Evolutionary conservation across 1,284 basidiomycete genomes (phyloP), one percentile per base, ranked within the genome.

Genomic region (Fistulinella cinereoalba): DNA sequence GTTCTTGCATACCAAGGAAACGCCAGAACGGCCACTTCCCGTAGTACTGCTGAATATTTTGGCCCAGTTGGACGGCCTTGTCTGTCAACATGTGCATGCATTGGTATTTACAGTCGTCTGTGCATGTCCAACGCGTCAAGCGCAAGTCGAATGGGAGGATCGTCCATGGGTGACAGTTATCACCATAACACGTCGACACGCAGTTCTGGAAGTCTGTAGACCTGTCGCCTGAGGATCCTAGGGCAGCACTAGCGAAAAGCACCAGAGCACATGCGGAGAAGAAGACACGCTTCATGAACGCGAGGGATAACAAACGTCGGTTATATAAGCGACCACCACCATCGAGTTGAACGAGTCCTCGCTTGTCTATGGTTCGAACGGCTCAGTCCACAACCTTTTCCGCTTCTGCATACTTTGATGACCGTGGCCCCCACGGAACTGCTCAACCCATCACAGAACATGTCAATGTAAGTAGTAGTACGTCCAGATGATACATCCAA

Each of bases 11-110:
- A 22, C 92, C 92, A 6, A 76, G 68, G 19, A 90, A 70, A 32
- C 93, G 77, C 79, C 85, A 87, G 67, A 97, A 97, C 0, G 93
- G 91, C 95, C 96, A 99, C 72, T 99, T 99, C 21, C 97, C 97
- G 60, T 93, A 82, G 67, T 90, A 97, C 60, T 97, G 94, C 44
- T 88, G 76, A 18, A 88, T 70, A 24, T 31, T 68, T 56, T 49
- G 62, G 13, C 70, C 76, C 4, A 56, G 57, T 31, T 57, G 43
- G 13, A 83, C 60, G 21, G 83, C 80, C 19, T 75, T 68, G 52
- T 83, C 76, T 13, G 93, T 97, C 45, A 96, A 76, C 41, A 74
- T 67, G 61, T 97, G 93, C 75, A 88, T 90, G 71, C 96, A 99
- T 16, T 70, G 69, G 62, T 99, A 98, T 61, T 82, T 83, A 76